These are phyloP conservation scores for Austroboletus eburneus DNA, from an alignment of 768 basidiomycete genomes.

Conservation along the genomic window DNA sequence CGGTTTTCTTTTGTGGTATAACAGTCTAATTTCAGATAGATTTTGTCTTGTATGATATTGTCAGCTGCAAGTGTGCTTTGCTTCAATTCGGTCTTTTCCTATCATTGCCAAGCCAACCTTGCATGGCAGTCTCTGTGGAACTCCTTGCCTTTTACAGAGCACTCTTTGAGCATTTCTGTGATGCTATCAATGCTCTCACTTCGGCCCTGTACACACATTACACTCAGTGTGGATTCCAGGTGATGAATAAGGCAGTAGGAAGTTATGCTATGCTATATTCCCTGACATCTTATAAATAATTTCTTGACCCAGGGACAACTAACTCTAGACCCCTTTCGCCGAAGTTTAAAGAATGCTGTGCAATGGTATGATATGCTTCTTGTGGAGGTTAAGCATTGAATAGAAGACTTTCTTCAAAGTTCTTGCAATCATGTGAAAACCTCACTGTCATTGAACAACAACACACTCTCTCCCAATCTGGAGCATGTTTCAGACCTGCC, in stretches of 20 bases:
- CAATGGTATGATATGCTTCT: not conserved
- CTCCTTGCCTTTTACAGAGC: not conserved
- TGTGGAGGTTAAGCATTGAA: not conserved
- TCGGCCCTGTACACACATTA: not conserved
- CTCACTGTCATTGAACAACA: no score
- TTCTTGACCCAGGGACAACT: not conserved
- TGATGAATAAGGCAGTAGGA: not conserved
- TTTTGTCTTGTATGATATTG: no score
- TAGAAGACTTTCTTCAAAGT: no score
- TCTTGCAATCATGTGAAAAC: not conserved
- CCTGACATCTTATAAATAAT: not conserved
- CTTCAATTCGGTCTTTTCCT: no score
- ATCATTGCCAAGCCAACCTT: not conserved
- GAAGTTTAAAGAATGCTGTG: not conserved
- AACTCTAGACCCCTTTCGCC: not conserved
- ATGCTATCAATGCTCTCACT: not conserved
- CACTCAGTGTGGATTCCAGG: not conserved
- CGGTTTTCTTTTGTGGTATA: no score
- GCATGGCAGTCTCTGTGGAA: not conserved
- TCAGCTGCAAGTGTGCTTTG: no score
- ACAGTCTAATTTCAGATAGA: no score
- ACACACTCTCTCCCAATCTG: no score
- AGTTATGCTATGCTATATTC: not conserved
- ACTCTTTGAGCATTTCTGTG: not conserved
- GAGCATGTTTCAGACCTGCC: no score